phyloP scores from a whole-genome alignment of 352 stramenopile genomes.

The Globisporangium middletonii region DNA sequence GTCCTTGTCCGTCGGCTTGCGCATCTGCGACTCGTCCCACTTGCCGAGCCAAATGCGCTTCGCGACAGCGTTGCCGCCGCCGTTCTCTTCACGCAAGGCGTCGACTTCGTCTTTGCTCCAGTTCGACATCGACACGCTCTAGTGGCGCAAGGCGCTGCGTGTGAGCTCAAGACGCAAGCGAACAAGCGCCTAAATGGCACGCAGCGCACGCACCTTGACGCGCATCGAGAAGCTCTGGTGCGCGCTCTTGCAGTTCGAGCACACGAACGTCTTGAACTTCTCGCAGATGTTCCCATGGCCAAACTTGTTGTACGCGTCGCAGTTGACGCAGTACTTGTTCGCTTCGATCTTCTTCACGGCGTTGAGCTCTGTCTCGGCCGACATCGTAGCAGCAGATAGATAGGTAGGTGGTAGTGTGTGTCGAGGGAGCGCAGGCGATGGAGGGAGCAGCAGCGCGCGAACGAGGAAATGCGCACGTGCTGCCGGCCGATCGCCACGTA shows the following conservation, averaged over 20 bases:
- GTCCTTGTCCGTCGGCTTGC: conserved; percentile 67
- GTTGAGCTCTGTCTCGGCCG: conserved; percentile 69
- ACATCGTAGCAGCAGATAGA: not conserved
- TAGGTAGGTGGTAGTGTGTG: not conserved
- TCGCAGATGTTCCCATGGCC: conserved; percentile 91
- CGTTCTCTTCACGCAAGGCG: conserved; percentile 77
- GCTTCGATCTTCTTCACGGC: conserved; percentile 76
- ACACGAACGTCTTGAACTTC: conserved; percentile 92
- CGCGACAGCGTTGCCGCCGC: conserved; percentile 12
- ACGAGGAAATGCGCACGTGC: no score
- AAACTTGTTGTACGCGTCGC: conserved; percentile 84
- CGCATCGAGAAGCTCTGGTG: conserved; percentile 93
- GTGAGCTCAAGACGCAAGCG: no score
- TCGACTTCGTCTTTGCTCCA: conserved; percentile 91
- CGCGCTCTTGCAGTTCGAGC: conserved; percentile 92
- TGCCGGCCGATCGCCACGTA: no score
- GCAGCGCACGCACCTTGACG: conserved; percentile 71
- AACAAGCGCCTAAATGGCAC: not conserved
- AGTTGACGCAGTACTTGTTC: conserved; percentile 86
- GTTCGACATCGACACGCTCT: conserved; percentile 92
- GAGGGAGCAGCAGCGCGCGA: not conserved
- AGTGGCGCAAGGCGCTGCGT: not conserved
- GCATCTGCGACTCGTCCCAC: conserved; percentile 54
- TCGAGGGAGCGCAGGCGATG: not conserved
- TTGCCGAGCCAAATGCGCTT: conserved; percentile 16